These are phyloP conservation scores for Tetradesmus obliquus DNA, from an alignment of 139 green algal species.

Conservation along the genomic window DNA sequence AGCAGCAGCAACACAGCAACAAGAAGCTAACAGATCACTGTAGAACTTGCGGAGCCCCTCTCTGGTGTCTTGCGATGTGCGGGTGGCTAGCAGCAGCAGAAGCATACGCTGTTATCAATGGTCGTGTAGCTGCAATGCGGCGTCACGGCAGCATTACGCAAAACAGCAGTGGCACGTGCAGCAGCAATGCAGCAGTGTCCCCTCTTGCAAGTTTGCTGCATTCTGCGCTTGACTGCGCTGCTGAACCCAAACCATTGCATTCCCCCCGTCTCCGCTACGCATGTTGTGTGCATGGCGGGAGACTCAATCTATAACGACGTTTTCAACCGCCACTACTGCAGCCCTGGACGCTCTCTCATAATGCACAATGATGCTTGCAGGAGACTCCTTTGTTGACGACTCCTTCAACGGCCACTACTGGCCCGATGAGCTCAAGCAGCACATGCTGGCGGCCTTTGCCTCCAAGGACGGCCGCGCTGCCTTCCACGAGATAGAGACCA, in stretches of 20 bases:
- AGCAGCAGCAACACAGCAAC: neutral
- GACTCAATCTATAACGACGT: too few species aligned
- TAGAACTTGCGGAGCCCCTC: too few species aligned
- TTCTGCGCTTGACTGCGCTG: neutral
- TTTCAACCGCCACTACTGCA: too few species aligned
- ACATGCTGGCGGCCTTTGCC: constrained; percentile 70
- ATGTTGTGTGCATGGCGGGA: too few species aligned
- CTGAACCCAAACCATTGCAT: neutral
- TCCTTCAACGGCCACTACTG: constrained; percentile 71
- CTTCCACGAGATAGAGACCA: constrained; percentile 63
- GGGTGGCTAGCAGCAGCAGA: too few species aligned
- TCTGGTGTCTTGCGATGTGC: too few species aligned
- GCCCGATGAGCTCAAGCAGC: constrained; percentile 65
- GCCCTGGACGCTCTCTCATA: too few species aligned
- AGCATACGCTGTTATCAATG: too few species aligned
- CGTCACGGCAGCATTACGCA: neutral
- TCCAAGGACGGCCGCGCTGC: constrained; percentile 51
- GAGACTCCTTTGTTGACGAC: constrained; percentile 79
- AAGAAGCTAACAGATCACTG: too few species aligned
- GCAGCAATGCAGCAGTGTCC: neutral
- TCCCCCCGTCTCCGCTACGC: neutral
- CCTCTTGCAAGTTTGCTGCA: neutral
- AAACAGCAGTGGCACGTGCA: neutral
- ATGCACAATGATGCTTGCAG: neutral
- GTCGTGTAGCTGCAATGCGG: neutral